Evolutionary conservation across 805 yeast genomes (phyloP), one percentile per base, ranked within the genome.

Genomic region (Kregervanrija delftensis): DNA sequence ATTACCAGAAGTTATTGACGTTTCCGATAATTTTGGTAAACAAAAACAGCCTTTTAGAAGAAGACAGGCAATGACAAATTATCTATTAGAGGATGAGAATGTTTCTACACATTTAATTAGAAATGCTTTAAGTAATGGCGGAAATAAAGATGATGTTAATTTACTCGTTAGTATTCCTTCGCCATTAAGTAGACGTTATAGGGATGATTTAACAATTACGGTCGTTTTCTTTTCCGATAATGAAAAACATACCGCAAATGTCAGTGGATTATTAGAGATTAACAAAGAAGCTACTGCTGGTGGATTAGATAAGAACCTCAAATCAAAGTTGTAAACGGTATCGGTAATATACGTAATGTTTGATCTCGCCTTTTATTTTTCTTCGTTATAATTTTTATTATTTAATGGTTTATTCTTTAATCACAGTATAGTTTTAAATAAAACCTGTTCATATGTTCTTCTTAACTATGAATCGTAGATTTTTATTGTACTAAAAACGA

Each of bases 181-280:
- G 13, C 97, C 98, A 2, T 75, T 85, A 54, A 84, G 96, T 15
- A 79, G 99, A 65, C 75, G 88, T 38, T 91, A 90, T 65, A 79
- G 99, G 63, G 99, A 93, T 66, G 99, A 93, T 63, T 72, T 93
- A 59, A 90, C 98, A 0, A 97, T 90, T 5, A 88, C 96, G 3
- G 99, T 93, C 17, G 87, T 91, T 2, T 93, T 93, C 65, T 93
- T 93, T 61, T 60, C 60, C 40, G 62, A 60, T 35, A 96, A 95
- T 11, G 77, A 77, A 17, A 72, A 71, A 40, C 60, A 63, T 8
- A 56, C 60, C n/a, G 67, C 68, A 12, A 62, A 68, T 49, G 72
- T 69, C 31, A 55, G 54, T 16, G 83, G 83, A 2, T 67, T 67
- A 52, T 61, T 80, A 50, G 83, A 76, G 52, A 69, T 79, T 50